Evolutionary conservation across 1,284 basidiomycete species (phyloP).

Genomic region (Trichosporon sp.): DNA sequence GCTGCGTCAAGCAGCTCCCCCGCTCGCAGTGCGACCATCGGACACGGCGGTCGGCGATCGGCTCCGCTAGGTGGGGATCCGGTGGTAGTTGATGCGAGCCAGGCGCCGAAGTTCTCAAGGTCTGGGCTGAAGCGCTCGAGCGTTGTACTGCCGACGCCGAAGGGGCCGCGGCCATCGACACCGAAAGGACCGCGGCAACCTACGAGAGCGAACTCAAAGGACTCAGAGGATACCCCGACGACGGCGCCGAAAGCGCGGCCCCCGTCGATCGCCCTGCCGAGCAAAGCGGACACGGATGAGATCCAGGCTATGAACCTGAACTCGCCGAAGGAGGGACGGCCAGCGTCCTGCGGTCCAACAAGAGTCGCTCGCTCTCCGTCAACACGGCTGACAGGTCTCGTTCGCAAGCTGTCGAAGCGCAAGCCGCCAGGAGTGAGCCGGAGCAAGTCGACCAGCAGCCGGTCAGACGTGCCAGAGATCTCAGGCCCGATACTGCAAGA

Average conservation of each 20-base stretch:
- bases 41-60: neutral
- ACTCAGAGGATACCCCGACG: neutral
- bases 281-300: neutral
- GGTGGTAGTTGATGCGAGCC: neutral
- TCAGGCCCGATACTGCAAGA: neutral
- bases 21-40: neutral
- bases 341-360: neutral
- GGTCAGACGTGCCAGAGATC: neutral
- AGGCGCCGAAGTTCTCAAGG: neutral
- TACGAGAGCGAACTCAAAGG: no score
- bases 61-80: neutral
- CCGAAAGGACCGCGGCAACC: neutral
- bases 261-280: neutral
- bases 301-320: neutral
- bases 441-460: neutral
- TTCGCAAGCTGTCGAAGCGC: neutral
- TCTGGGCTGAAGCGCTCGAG: neutral
- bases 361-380: neutral
- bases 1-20: neutral
- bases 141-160: neutral
- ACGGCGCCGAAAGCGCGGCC: neutral
- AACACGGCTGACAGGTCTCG: neutral
- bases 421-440: neutral
- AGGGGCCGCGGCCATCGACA: neutral
- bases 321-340: neutral